Evolutionary conservation across 1,139 yeast genomes (phyloP).

Genomic region (Kluyveromyces marxianus): DNA sequence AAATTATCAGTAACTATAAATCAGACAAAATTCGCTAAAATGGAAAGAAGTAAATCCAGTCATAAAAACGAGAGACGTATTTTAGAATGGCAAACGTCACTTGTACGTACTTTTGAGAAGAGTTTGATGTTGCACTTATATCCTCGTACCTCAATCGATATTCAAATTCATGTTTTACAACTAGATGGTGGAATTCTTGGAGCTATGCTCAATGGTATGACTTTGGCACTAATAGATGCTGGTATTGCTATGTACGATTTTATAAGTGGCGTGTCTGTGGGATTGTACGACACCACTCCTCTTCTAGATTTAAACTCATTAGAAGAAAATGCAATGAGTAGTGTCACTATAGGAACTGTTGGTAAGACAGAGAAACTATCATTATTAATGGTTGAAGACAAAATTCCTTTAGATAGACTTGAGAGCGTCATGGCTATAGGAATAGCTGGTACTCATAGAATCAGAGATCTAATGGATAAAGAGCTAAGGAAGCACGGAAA

Average conservation of each 20-base stretch:
- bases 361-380: constrained; percentile 79
- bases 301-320: constrained; percentile 72
- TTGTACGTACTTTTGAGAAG: constrained; percentile 75
- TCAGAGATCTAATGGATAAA: constrained; percentile 79
- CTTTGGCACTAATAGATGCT: constrained; percentile 87
- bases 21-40: constrained; percentile 74
- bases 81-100: constrained; percentile 64
- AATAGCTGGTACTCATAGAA: constrained; percentile 78
- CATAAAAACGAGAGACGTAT: constrained; percentile 59
- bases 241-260: constrained; percentile 94
- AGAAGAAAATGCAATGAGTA: constrained; percentile 80
- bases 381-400: constrained; percentile 68
- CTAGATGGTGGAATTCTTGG: constrained; percentile 89
- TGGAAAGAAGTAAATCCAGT: constrained; percentile 57
- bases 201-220: constrained; percentile 76
- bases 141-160: constrained; percentile 73
- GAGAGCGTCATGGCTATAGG: constrained; percentile 78
- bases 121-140: constrained; percentile 68
- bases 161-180: constrained; percentile 69
- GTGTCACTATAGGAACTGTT: constrained; percentile 73
- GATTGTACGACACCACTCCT: constrained; percentile 68
- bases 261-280: constrained; percentile 73
- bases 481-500: constrained; percentile 71
- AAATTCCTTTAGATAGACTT: constrained; percentile 73
- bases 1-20: constrained; percentile 57